A percentile compares a stretch with the other conserved stretches of the same genome.
These are phyloP conservation scores for Nicotiana noctiflora DNA, from an alignment of 257 asterid species.

Conservation along the genomic window DNA sequence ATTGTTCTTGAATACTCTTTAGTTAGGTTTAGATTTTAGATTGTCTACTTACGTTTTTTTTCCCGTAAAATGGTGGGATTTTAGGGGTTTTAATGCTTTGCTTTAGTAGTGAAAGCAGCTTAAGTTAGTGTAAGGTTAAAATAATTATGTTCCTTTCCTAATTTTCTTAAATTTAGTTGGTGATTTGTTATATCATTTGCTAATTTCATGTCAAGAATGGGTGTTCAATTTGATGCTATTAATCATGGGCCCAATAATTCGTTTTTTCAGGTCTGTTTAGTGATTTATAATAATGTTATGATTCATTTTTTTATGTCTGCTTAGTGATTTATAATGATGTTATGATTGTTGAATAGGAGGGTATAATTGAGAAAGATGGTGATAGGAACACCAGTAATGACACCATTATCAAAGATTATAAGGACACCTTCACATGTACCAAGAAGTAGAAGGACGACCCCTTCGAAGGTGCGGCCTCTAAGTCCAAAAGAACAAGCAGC, in stretches of 20 bases:
- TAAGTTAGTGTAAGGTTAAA: too few relatives aligned
- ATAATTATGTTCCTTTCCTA: too few relatives aligned
- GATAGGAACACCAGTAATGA: constrained; percentile 37
- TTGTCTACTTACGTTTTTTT: neutral
- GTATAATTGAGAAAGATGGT: constrained; percentile 41
- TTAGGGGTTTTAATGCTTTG: neutral
- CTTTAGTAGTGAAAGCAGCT: neutral
- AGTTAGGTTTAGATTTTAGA: neutral
- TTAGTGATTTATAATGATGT: neutral
- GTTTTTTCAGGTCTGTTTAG: too few relatives aligned
- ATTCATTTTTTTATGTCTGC: neutral
- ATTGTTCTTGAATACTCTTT: neutral
- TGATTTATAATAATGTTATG: too few relatives aligned
- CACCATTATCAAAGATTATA: constrained; percentile 57
- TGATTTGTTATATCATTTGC: neutral
- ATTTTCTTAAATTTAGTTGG: neutral
- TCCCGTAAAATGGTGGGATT: neutral
- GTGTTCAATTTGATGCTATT: neutral
- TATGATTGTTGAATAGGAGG: constrained; percentile 12
- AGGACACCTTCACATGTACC: constrained; percentile 24
- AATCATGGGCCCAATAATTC: neutral
- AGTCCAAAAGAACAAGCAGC: constrained; percentile 77
- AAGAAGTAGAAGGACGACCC: constrained; percentile 49
- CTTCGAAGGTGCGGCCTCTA: constrained; percentile 71
- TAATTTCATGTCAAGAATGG: neutral